A percentile compares a stretch with the other conserved stretches of the same genome.
phyloP scores from a whole-genome alignment of 345 rosid genomes.

The Anacardium occidentale region DNA sequence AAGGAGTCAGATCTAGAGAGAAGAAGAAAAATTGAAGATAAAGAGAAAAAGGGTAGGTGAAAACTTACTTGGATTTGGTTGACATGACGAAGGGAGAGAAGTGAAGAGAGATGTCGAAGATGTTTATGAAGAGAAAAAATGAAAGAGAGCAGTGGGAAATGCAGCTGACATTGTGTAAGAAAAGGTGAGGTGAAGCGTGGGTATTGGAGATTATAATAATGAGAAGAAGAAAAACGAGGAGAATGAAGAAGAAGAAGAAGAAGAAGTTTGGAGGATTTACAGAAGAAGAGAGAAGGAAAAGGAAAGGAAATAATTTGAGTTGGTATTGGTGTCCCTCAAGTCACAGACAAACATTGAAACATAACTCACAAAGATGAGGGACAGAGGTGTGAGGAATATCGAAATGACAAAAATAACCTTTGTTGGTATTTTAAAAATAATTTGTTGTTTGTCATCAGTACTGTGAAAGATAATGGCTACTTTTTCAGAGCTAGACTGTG shows the following conservation, averaged over 20 bases:
- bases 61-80: constrained; percentile 61
- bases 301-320: constrained; percentile 30
- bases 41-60: background rate
- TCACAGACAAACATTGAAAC: constrained; percentile 10
- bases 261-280: background rate
- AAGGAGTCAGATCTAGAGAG: constrained; percentile 36
- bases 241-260: constrained; percentile 8
- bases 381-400: too few species aligned
- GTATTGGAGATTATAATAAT: background rate
- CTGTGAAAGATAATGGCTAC: too few species aligned
- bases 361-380: too few species aligned
- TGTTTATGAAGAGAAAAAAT: background rate
- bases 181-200: background rate
- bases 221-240: background rate
- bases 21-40: constrained; percentile 2
- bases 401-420: background rate
- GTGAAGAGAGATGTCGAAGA: background rate
- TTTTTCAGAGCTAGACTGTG: too few species aligned
- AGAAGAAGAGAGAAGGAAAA: constrained; percentile 8
- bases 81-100: constrained; percentile 40
- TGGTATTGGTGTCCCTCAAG: constrained; percentile 39
- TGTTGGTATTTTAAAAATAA: background rate
- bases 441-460: too few species aligned
- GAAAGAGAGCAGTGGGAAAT: constrained; percentile 14
- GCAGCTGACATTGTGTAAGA: constrained; percentile 34